Percentiles rank a stretch among this genome's conserved stretches.
Conservation (phyloP, 1,284 basidiomycete species). For the Trichosporon asahii region DNA sequence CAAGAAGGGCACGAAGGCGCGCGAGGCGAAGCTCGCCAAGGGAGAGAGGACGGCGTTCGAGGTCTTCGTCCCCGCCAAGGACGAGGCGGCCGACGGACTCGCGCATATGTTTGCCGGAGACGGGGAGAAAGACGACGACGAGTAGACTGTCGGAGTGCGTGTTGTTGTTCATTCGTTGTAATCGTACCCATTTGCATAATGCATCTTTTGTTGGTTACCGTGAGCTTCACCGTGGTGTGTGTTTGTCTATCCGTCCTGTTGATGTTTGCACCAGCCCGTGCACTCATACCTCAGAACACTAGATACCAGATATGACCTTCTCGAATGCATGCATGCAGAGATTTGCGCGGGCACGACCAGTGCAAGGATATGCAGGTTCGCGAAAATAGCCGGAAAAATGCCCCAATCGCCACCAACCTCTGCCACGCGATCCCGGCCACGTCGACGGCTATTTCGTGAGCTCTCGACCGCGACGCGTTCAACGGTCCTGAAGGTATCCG, state of each 20-base stretch:
- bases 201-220: not conserved
- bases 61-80: constrained; percentile 67
- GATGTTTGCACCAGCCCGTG: too few species aligned
- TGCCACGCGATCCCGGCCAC: constrained; percentile 2
- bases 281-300: too few species aligned
- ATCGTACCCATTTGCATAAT: not conserved
- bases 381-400: not conserved
- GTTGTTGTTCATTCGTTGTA: constrained; percentile 7
- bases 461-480: not conserved
- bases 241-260: too few species aligned
- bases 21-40: constrained; percentile 47
- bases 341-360: not conserved
- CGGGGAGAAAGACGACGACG: constrained; percentile 34
- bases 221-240: too few species aligned
- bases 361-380: not conserved
- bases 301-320: too few species aligned
- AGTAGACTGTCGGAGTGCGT: not conserved
- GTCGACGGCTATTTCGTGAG: constrained; percentile 4
- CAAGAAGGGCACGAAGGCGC: constrained; percentile 36
- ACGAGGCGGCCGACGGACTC: constrained; percentile 68
- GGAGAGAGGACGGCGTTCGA: constrained; percentile 65
- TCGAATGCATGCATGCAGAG: not conserved
- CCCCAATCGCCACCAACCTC: not conserved
- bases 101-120: constrained; percentile 59
- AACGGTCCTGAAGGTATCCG: not conserved